Evolutionary conservation across 192 early-diverging fungal genomes (phyloP).

Genomic region (Entomortierella parvispora): DNA sequence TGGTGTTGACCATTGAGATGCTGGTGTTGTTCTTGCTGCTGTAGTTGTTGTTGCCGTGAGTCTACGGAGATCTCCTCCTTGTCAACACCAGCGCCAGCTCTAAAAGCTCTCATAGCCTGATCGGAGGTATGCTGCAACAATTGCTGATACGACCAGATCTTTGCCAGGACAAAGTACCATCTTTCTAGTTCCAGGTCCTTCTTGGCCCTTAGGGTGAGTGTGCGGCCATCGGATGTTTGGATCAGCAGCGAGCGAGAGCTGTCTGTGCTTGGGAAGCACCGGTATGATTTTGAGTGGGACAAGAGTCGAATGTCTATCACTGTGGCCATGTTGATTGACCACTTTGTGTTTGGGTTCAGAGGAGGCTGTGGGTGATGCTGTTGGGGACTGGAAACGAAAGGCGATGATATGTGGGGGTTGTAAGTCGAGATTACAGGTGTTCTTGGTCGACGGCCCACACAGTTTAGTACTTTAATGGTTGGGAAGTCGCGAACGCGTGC

Average conservation of each 20-base stretch:
- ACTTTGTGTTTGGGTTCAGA: conserved; percentile 32
- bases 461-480: conserved; percentile 20
- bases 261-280: conserved; percentile 21
- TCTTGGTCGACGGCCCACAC: conserved; percentile 18
- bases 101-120: not conserved
- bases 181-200: conserved; percentile 31
- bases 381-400: conserved; percentile 16
- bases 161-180: conserved; percentile 36
- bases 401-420: conserved; percentile 40
- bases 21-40: not conserved
- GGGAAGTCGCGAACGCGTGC: not conserved
- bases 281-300: conserved; percentile 2
- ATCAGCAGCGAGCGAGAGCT: conserved; percentile 10
- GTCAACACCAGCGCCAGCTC: not conserved
- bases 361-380: not conserved
- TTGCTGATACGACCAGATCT: conserved; percentile 28
- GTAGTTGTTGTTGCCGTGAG: conserved; percentile 2
- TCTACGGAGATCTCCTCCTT: not conserved
- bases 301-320: conserved; percentile 22
- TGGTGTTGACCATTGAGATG: not conserved
- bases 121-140: not conserved
- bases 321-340: conserved; percentile 20
- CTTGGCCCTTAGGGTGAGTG: conserved; percentile 15
- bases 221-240: conserved; percentile 18
- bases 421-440: conserved; percentile 24